phyloP scores from a whole-genome alignment of 768 basidiomycete genomes.

The Suillus weaverae region DNA sequence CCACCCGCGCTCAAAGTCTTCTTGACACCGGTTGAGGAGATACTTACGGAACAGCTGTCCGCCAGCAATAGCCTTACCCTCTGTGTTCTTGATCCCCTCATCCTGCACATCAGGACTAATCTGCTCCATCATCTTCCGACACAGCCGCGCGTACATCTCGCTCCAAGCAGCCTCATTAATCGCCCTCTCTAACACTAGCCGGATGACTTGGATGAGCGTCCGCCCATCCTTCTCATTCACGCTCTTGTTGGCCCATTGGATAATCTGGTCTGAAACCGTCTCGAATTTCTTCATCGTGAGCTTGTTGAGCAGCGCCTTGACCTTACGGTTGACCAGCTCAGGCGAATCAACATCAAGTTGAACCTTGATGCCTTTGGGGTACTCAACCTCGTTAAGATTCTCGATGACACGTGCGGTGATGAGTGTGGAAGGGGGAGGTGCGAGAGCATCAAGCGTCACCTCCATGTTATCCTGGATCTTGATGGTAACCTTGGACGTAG shows the following conservation, averaged over 20 bases:
- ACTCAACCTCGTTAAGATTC: conserved; percentile 72
- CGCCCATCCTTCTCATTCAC: conserved; percentile 90
- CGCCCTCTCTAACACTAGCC: conserved; percentile 95
- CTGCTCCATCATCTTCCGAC: conserved; percentile 93
- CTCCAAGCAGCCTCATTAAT: conserved; percentile 96
- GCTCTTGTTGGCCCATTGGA: conserved; percentile 92
- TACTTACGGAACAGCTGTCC: conserved; percentile 97
- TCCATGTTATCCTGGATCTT: conserved; percentile 67
- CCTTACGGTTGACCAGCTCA: conserved; percentile 89
- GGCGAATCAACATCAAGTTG: conserved; percentile 63
- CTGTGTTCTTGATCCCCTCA: conserved; percentile 75
- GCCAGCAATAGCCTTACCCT: conserved; percentile 89
- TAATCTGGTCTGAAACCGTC: conserved; percentile 93
- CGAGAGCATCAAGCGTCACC: conserved; percentile 55
- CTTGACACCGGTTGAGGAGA: conserved; percentile 93
- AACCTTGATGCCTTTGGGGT: conserved; percentile 74
- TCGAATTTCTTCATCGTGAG: conserved; percentile 97
- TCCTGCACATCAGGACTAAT: conserved; percentile 88
- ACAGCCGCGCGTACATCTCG: conserved; percentile 95
- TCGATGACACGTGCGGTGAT: conserved; percentile 84
- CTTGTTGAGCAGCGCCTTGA: conserved; percentile 90
- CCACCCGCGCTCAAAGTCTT: conserved; percentile 98
- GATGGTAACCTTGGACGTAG: conserved; percentile 22
- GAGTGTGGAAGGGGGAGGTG: conserved; percentile 54
- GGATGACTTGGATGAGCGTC: conserved; percentile 94